phyloP scores from a whole-genome alignment of 129 eudicot genomes.

The Daucus carota region DH1_v3.0 NC_030383.2:56990001-56990500 shows the following conservation, averaged over 20 bases:
- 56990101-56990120: slow-evolving; percentile 78
- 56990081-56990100: slow-evolving; percentile 80
- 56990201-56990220: not conserved
- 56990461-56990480: too few relatives aligned
- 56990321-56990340: not conserved
- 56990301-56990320: too few relatives aligned
- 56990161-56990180: not conserved
- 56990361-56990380: not conserved
- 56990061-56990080: slow-evolving; percentile 75
- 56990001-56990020: not conserved
- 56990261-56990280: not conserved
- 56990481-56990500: too few relatives aligned
- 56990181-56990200: not conserved
- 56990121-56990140: slow-evolving; percentile 54
- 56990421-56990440: not conserved
- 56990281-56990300: not conserved
- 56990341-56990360: not conserved
- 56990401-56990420: not conserved
- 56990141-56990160: not conserved
- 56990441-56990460: too few relatives aligned
- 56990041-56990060: slow-evolving; percentile 91
- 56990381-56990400: too few relatives aligned
- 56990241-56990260: not conserved
- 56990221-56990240: not conserved
- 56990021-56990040: slow-evolving; percentile 40